Evolutionary conservation across 2,329 filamentous ascomycete genomes (phyloP).

Genomic region (Trichoderma oligosporum): DNA sequence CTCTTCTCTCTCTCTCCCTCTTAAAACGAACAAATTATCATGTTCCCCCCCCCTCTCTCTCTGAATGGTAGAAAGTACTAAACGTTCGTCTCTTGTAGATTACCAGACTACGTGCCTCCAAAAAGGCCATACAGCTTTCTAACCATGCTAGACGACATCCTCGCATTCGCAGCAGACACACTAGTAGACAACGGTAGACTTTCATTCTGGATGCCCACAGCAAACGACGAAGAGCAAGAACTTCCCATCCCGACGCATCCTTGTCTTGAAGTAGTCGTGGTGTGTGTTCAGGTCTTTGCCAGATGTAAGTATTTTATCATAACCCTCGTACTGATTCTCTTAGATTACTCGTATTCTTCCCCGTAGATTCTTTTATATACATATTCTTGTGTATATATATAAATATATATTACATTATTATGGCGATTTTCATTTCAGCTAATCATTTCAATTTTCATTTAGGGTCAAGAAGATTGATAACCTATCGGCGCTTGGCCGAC

Average conservation of each 20-base stretch:
- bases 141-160: slow-evolving; percentile 84
- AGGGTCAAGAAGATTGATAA: slow-evolving; percentile 88
- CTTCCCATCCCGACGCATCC: slow-evolving; percentile 75
- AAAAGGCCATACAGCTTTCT: slow-evolving; percentile 91
- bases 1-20: no score
- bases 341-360: no score
- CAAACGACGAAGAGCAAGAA: slow-evolving; percentile 73
- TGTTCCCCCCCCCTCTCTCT: no score
- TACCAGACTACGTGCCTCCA: slow-evolving; percentile 71
- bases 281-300: slow-evolving; percentile 84
- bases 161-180: slow-evolving; percentile 72
- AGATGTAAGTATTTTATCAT: slow-evolving; percentile 58
- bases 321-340: background rate
- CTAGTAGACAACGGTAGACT: slow-evolving; percentile 76
- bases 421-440: no score
- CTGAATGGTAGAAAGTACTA: no score
- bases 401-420: no score
- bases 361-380: no score
- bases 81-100: slow-evolving; percentile 30
- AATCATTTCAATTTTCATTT: slow-evolving; percentile 19
- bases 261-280: slow-evolving; percentile 65
- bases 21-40: no score
- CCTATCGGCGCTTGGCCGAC: slow-evolving; percentile 70
- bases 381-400: no score
- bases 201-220: slow-evolving; percentile 96